phyloP scores from a whole-genome alignment of 2,329 filamentous ascomycete genomes.

The Leptographium wingfieldii region DNA sequence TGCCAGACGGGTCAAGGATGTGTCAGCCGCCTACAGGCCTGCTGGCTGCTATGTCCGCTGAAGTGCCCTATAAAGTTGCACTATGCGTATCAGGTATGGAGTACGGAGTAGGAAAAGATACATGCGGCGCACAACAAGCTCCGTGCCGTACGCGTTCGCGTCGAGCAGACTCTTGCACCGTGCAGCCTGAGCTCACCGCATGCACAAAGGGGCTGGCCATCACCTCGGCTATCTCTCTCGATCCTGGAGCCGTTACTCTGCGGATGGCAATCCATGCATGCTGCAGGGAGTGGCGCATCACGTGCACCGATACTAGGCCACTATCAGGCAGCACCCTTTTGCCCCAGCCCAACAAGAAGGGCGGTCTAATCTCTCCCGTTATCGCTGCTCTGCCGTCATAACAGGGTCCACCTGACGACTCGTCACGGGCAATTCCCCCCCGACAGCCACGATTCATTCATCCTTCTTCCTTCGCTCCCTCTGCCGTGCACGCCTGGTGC shows the following conservation, averaged over 20 bases:
- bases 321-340: background rate
- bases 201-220: too few species aligned
- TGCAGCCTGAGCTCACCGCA: background rate
- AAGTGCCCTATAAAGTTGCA: background rate
- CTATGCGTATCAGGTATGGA: too few species aligned
- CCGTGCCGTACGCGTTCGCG: background rate
- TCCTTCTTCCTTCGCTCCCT: background rate
- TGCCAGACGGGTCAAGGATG: background rate
- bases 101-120: too few species aligned
- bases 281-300: too few species aligned
- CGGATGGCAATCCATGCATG: too few species aligned
- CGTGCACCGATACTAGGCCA: too few species aligned
- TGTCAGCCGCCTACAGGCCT: background rate
- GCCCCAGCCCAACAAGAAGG: background rate
- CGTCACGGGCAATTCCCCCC: background rate
- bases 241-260: too few species aligned
- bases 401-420: background rate
- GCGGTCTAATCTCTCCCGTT: background rate
- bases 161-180: background rate
- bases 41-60: background rate
- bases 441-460: background rate
- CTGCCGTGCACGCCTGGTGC: background rate
- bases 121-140: too few species aligned
- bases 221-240: too few species aligned
- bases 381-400: background rate